A percentile compares a stretch with the other conserved stretches of the same genome.
Conservation (phyloP, 768 basidiomycete genomes). For the Naganishia antarctica region DNA sequence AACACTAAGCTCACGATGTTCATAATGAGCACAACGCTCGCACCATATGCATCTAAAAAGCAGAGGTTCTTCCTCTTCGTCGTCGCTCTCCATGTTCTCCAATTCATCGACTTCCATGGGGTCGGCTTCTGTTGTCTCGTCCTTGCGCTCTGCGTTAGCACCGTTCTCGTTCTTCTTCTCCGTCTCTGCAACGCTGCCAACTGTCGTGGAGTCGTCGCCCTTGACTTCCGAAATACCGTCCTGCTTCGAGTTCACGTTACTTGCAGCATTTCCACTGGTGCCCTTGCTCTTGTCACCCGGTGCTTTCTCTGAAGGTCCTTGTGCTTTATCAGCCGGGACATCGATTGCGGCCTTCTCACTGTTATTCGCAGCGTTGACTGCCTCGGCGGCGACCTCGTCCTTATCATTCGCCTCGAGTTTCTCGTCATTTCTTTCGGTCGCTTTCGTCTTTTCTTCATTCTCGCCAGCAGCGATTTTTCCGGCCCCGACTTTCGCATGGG, state of each 20-base stretch:
- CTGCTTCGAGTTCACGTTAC: too few relatives aligned
- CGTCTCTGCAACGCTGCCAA: too few relatives aligned
- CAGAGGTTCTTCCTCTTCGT: conserved; percentile 42
- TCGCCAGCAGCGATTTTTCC: too few relatives aligned
- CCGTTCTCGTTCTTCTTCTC: too few relatives aligned
- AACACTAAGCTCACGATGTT: conserved; percentile 53
- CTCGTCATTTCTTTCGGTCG: background rate
- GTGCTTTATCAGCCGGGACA: too few relatives aligned
- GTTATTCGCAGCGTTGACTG: background rate
- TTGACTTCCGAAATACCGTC: too few relatives aligned
- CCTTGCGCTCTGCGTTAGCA: background rate
- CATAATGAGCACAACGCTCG: conserved; percentile 76
- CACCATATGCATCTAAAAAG: conserved; percentile 79
- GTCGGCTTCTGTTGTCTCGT: conserved; percentile 1
- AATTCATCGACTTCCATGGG: conserved; percentile 21
- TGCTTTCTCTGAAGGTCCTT: too few relatives aligned
- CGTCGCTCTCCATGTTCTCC: conserved; percentile 24
- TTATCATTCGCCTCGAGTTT: background rate
- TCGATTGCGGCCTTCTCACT: background rate
- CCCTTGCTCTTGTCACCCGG: too few relatives aligned
- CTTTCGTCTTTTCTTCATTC: background rate
- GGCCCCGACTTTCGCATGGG: background rate
- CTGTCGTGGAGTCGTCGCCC: too few relatives aligned
- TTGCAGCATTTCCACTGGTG: too few relatives aligned
- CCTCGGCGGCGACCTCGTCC: background rate